Base-by-base conservation (phyloP, 2,329 filamentous ascomycete species). In the Neofusicoccum umdonicola region DNA sequence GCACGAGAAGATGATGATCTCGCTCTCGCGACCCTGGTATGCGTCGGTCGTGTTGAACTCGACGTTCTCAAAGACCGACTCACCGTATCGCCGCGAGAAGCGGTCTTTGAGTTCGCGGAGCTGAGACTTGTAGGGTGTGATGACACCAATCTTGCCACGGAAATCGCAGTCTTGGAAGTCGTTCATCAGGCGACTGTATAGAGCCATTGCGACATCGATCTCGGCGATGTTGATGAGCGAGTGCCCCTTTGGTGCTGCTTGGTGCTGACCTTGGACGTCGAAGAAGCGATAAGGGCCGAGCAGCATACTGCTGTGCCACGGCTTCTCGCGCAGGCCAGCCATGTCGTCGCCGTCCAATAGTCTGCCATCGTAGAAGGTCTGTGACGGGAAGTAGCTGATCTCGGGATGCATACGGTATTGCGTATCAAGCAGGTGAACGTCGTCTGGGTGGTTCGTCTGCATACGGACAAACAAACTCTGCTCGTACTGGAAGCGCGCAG, bases 351-450 rank as follows among this genome's bases (percentile, higher is more conserved):
- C 95, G 76, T 99, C 93, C 68, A 93, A 82, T 11, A 99, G 86
- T 68, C 88, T 87, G 34, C 91, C 88, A 74, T 98, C 92, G 79
- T 99, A 99, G 79, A 99, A 99, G 60, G 93, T 90, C 70, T 85
- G 82, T 76, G 93, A 97, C 1, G 96, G 95, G 76, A 97, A 99
- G 61, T 83, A 78, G 77, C 93, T 97, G 75, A 99, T 99, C 69
- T 95, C 92, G 0, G 96, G 95, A 79, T 99, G 95, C 96, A 99
- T 99, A 78, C 95, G 95, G 76, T 99, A 99, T 74, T 99, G 95
- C 64, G 90, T 95, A 74, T 98, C 94, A n/a, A 99, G 87, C 31
- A 99, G 84, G 80, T 99, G 94, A 15, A 99, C 88, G 68, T 96
- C 90, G 37, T 90, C 83, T 0, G 92, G 91, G 71, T 94, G 89